A percentile compares a stretch with the other conserved stretches of the same genome.
Conservation (phyloP, 129 eudicot species). For the Saposhnikovia divaricata region DNA sequence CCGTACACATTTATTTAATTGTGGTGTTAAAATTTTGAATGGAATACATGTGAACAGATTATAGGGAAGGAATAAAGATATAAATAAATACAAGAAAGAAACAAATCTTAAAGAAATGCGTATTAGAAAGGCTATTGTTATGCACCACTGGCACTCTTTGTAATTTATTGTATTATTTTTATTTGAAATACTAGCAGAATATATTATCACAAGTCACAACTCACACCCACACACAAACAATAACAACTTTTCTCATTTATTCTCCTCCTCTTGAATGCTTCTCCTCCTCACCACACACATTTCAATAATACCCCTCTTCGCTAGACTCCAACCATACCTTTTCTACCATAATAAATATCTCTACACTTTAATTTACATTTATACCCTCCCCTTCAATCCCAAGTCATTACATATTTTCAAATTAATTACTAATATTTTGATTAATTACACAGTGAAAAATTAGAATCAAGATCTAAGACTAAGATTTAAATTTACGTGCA, state of each 20-base stretch:
- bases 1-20: too few species aligned
- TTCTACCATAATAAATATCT: background rate
- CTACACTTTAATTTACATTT: background rate
- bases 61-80: background rate
- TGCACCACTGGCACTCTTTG: conserved; percentile 17
- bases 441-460: too few species aligned
- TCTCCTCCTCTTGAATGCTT: background rate
- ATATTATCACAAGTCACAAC: background rate
- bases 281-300: background rate
- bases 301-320: background rate
- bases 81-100: background rate
- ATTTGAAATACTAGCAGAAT: background rate
- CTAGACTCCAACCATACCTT: conserved; percentile 6
- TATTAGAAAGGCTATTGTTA: conserved; percentile 16
- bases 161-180: background rate
- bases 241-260: conserved; percentile 19
- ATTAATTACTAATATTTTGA: too few species aligned
- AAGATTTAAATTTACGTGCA: too few species aligned
- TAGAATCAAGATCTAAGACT: too few species aligned
- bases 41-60: background rate
- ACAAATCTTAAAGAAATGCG: conserved; percentile 6
- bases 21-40: too few species aligned
- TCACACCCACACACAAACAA: background rate
- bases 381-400: background rate
- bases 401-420: too few species aligned